These are phyloP conservation scores for Hanseniaspora vineae DNA, from an alignment of 805 yeast genomes.

Conservation along the genomic window DNA sequence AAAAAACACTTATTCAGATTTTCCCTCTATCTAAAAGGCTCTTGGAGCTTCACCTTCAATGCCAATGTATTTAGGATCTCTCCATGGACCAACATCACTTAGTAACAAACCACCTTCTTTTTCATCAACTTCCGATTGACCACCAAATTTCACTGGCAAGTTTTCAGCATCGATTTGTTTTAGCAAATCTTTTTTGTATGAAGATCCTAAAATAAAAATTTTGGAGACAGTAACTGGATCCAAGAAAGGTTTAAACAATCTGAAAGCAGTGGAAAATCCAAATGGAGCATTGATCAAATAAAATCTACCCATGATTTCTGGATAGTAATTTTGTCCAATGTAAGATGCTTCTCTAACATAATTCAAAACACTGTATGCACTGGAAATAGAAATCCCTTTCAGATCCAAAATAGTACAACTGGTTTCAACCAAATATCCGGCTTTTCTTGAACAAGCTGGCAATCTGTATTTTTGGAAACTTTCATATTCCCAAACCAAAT, in stretches of 20 bases:
- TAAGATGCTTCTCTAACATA: conserved; percentile 88
- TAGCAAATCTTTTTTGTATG: conserved; percentile 69
- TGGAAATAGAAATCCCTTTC: conserved; percentile 78
- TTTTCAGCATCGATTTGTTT: conserved; percentile 91
- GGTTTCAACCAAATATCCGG: conserved; percentile 74
- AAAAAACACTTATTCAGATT: too few species aligned
- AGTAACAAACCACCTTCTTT: conserved; percentile 71
- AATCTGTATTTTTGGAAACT: conserved; percentile 70
- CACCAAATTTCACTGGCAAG: conserved; percentile 87
- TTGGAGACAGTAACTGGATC: conserved; percentile 97
- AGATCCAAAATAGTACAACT: conserved; percentile 93
- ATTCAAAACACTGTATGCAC: conserved; percentile 74
- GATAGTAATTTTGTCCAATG: conserved; percentile 94
- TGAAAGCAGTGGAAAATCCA: conserved; percentile 91
- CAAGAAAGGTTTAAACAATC: conserved; percentile 80
- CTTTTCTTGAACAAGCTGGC: conserved; percentile 87
- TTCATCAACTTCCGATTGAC: conserved; percentile 51
- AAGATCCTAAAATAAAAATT: conserved; percentile 73
- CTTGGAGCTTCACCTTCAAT: conserved; percentile 92
- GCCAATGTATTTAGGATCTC: conserved; percentile 76
- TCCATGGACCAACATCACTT: conserved; percentile 96
- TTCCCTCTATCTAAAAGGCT: conserved; percentile 22
- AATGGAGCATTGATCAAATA: conserved; percentile 94
- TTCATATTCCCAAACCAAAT: conserved; percentile 96
- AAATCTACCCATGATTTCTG: conserved; percentile 98